These are phyloP conservation scores for Cyclotella distinguenda DNA, from an alignment of 108 stramenopile genomes.

Conservation along the genomic window DNA sequence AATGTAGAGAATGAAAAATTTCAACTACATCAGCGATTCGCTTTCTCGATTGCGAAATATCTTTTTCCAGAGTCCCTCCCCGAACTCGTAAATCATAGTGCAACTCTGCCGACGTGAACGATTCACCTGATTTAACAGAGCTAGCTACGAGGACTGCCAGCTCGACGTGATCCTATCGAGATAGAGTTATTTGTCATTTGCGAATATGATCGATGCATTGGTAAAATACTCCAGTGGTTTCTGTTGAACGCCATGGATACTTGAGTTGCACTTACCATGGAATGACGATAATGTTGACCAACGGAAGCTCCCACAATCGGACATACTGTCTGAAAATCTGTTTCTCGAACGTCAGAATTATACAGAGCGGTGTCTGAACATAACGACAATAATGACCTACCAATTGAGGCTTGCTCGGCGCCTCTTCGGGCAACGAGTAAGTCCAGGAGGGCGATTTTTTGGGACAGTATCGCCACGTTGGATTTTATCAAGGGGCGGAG, in stretches of 20 bases:
- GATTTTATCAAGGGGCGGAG: slow-evolving; percentile 43
- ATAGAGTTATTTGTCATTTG: background rate
- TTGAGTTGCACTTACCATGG: slow-evolving; percentile 42
- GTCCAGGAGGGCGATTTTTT: slow-evolving; percentile 72
- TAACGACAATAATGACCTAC: background rate
- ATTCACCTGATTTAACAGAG: background rate
- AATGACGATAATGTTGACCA: slow-evolving; percentile 91
- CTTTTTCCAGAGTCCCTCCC: slow-evolving; percentile 68
- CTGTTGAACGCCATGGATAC: background rate
- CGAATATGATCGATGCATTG: background rate
- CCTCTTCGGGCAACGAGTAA: slow-evolving; percentile 55
- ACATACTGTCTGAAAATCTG: slow-evolving; percentile 54
- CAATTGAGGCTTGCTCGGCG: slow-evolving; percentile 30
- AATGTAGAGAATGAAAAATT: slow-evolving; percentile 33
- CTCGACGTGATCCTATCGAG: slow-evolving; percentile 70
- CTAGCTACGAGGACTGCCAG: slow-evolving; percentile 53
- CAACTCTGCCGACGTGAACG: slow-evolving; percentile 19
- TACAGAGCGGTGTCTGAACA: too few relatives aligned
- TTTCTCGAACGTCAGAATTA: background rate
- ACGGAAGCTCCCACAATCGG: slow-evolving; percentile 78
- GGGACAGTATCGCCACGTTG: slow-evolving; percentile 66
- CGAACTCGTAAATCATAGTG: slow-evolving; percentile 79
- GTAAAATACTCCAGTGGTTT: background rate
- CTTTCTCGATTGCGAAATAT: slow-evolving; percentile 61
- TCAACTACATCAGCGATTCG: slow-evolving; percentile 52